Percentiles rank a stretch among this genome's conserved stretches.
These are phyloP conservation scores for Ogataea methylovora DNA, from an alignment of 805 yeast species.

Conservation along the genomic window DNA sequence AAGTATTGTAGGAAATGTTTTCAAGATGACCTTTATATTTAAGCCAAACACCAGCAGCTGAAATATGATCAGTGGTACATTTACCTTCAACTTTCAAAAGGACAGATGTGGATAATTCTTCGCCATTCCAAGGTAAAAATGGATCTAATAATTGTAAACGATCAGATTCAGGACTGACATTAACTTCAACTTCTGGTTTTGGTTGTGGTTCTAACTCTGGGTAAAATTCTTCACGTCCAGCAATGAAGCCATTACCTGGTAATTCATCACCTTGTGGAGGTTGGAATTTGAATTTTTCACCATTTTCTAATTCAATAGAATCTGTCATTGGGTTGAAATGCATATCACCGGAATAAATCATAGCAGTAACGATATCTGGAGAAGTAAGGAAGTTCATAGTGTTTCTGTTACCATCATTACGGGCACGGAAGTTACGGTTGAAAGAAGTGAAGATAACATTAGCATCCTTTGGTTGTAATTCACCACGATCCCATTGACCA, in stretches of 20 bases:
- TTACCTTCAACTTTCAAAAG: slow-evolving; percentile 92
- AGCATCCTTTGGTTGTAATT: slow-evolving; percentile 84
- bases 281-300: slow-evolving; percentile 80
- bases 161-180: slow-evolving; percentile 77
- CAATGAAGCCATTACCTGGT: slow-evolving; percentile 84
- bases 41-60: slow-evolving; percentile 98
- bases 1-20: slow-evolving; percentile 89
- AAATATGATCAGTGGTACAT: slow-evolving; percentile 97
- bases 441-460: slow-evolving; percentile 95
- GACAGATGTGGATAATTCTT: slow-evolving; percentile 71
- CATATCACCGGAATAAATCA: slow-evolving; percentile 93
- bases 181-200: slow-evolving; percentile 40
- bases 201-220: slow-evolving; percentile 52
- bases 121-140: slow-evolving; percentile 77
- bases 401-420: slow-evolving; percentile 97
- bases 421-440: slow-evolving; percentile 96
- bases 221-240: slow-evolving; percentile 60
- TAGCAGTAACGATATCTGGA: slow-evolving; percentile 93
- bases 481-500: slow-evolving; percentile 96
- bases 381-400: slow-evolving; percentile 97
- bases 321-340: slow-evolving; percentile 94
- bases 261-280: slow-evolving; percentile 90
- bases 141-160: slow-evolving; percentile 90
- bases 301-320: slow-evolving; percentile 78
- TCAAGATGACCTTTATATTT: slow-evolving; percentile 97